phyloP scores from a whole-genome alignment of 2,329 filamentous ascomycete genomes.

The Xylariaceae sp. region DNA sequence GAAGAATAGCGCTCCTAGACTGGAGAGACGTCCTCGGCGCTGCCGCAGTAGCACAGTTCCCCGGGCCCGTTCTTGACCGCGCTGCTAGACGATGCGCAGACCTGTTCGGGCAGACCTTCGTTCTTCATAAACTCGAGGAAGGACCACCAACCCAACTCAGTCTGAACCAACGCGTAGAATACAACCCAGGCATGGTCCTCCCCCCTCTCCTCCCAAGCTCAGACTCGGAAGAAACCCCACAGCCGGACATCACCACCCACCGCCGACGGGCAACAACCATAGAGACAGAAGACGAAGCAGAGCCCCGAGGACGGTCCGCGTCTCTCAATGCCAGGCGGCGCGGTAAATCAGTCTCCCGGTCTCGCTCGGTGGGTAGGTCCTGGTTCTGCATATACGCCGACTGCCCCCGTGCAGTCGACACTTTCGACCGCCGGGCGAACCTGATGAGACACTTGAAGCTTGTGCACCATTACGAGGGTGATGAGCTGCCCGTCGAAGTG shows the following conservation, averaged over 20 bases:
- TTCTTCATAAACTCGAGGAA: conserved; percentile 52
- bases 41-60: conserved; percentile 72
- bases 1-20: conserved; percentile 54
- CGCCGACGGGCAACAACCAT: neutral
- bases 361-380: conserved; percentile 15
- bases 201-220: conserved; percentile 9
- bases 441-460: conserved; percentile 44
- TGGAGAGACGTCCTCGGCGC: conserved; percentile 85
- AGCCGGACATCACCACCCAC: neutral
- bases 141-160: conserved; percentile 30
- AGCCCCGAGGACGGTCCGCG: conserved; percentile 3
- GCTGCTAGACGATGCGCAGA: conserved; percentile 71
- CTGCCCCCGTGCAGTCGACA: conserved; percentile 36
- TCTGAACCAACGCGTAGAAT: conserved; percentile 12
- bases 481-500: conserved; percentile 31
- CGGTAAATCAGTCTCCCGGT: conserved; percentile 21
- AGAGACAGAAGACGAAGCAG: neutral
- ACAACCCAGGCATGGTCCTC: conserved; percentile 28
- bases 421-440: conserved; percentile 37
- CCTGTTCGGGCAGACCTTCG: conserved; percentile 72
- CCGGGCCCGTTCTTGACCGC: conserved; percentile 61
- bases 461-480: conserved; percentile 27
- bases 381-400: conserved; percentile 36
- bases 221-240: conserved; percentile 16
- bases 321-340: neutral